These are phyloP conservation scores for Lentinula detonsa DNA, from an alignment of 768 basidiomycete genomes.

Conservation along the genomic window DNA sequence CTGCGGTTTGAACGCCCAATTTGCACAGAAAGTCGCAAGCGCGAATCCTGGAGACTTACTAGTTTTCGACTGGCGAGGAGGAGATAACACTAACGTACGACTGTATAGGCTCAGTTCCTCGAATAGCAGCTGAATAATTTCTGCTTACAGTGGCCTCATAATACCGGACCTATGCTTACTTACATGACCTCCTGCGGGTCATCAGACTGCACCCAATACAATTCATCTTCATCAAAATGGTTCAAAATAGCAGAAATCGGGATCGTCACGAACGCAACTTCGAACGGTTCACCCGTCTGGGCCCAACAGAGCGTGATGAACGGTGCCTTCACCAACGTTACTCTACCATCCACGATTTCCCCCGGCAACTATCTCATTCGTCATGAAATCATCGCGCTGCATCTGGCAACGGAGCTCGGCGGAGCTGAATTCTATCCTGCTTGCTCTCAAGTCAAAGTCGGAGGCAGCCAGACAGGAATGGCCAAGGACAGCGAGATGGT, in stretches of 20 bases:
- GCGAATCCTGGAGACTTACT: conserved; percentile 43
- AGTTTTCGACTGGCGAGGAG: conserved; percentile 36
- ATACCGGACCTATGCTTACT: conserved; percentile 58
- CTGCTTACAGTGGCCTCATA: conserved; percentile 1
- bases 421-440: conserved; percentile 83
- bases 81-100: conserved; percentile 20
- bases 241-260: conserved; percentile 66
- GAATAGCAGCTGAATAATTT: neutral
- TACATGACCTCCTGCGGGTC: conserved; percentile 65
- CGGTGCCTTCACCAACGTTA: conserved; percentile 34
- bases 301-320: conserved; percentile 22
- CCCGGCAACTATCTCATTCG: conserved; percentile 72
- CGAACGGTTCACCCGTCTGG: neutral
- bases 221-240: conserved; percentile 56
- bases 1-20: conserved; percentile 40
- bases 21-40: conserved; percentile 33
- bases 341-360: conserved; percentile 45
- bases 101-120: neutral
- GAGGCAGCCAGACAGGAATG: conserved; percentile 44
- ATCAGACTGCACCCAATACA: conserved; percentile 53
- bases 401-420: conserved; percentile 44
- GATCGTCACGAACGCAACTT: conserved; percentile 24
- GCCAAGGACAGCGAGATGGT: conserved; percentile 48
- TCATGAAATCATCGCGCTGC: conserved; percentile 77
- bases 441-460: conserved; percentile 53